phyloP scores from a whole-genome alignment of 2,329 filamentous ascomycete species.

The Diaporthe aspalathi region DNA sequence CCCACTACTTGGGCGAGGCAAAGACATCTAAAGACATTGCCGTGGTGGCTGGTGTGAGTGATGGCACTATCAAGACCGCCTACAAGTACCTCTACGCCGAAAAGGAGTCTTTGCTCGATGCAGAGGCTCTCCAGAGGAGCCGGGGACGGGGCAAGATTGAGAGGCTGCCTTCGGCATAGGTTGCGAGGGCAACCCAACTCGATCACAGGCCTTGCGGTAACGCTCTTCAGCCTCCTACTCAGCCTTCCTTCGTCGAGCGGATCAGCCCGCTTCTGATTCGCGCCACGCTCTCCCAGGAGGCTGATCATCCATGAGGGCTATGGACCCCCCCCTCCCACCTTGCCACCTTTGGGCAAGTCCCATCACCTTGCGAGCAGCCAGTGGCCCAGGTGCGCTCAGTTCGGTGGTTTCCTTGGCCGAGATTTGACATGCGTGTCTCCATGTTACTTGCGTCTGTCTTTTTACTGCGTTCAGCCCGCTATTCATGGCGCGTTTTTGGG shows the following conservation, averaged over 20 bases:
- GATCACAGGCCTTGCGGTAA: neutral
- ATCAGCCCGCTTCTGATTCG: neutral
- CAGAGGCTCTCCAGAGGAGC: constrained; percentile 37
- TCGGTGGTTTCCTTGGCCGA: neutral
- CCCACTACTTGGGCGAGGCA: constrained; percentile 82
- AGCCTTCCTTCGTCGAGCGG: neutral
- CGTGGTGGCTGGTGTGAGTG: constrained; percentile 86
- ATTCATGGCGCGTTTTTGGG: neutral
- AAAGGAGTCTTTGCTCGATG: constrained; percentile 36
- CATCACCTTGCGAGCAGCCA: neutral
- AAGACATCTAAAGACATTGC: constrained; percentile 90
- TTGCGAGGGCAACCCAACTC: neutral
- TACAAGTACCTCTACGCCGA: constrained; percentile 87
- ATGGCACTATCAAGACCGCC: constrained; percentile 95
- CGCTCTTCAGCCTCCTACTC: neutral
- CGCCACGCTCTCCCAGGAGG: neutral
- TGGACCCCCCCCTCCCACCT: no score
- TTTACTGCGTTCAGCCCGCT: neutral
- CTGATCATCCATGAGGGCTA: neutral
- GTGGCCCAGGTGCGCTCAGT: no score
- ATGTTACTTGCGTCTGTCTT: neutral
- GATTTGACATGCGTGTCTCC: neutral
- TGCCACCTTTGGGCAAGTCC: neutral
- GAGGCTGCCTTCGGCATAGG: constrained; percentile 68
- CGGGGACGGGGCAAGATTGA: constrained; percentile 75